phyloP scores from a whole-genome alignment of 768 basidiomycete species.

The Mycena floridula region DNA sequence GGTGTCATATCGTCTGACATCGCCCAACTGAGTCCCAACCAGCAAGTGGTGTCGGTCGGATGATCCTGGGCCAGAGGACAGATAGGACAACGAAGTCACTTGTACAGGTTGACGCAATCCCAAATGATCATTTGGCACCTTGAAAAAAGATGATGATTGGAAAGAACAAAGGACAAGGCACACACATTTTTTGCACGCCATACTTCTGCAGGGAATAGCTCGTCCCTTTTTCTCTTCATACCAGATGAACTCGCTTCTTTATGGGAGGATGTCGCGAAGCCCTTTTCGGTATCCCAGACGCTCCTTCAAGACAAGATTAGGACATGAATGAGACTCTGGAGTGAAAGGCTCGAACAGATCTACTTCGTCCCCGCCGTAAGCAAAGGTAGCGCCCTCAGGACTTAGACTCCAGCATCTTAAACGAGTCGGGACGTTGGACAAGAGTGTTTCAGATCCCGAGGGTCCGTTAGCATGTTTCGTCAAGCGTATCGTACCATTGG shows the following conservation, averaged over 20 bases:
- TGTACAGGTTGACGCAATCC: conserved; percentile 75
- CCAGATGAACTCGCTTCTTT: conserved; percentile 13
- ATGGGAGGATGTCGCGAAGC: conserved; percentile 32
- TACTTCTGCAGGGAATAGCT: conserved; percentile 65
- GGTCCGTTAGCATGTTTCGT: conserved; percentile 26
- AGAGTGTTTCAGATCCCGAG: conserved; percentile 8
- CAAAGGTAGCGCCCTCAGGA: conserved; percentile 47
- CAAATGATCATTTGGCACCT: conserved; percentile 72
- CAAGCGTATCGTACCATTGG: conserved; percentile 65
- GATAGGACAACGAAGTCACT: conserved; percentile 61
- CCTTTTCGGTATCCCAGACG: conserved; percentile 68
- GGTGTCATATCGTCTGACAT: conserved; percentile 74
- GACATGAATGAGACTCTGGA: no score
- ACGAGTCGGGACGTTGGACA: conserved; percentile 53
- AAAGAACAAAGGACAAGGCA: conserved; percentile 2
- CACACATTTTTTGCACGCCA: conserved; percentile 83
- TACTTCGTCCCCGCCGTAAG: conserved; percentile 84
- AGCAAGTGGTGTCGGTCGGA: conserved; percentile 44
- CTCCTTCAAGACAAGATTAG: no score
- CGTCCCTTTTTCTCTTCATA: conserved; percentile 56
- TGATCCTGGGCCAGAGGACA: conserved; percentile 35
- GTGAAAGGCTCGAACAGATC: no score
- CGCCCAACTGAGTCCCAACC: conserved; percentile 70
- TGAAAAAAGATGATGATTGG: background rate
- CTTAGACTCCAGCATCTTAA: conserved; percentile 65